Base-by-base conservation (phyloP, 2,329 filamentous ascomycete species). In the Acrodontium crateriforme region DNA sequence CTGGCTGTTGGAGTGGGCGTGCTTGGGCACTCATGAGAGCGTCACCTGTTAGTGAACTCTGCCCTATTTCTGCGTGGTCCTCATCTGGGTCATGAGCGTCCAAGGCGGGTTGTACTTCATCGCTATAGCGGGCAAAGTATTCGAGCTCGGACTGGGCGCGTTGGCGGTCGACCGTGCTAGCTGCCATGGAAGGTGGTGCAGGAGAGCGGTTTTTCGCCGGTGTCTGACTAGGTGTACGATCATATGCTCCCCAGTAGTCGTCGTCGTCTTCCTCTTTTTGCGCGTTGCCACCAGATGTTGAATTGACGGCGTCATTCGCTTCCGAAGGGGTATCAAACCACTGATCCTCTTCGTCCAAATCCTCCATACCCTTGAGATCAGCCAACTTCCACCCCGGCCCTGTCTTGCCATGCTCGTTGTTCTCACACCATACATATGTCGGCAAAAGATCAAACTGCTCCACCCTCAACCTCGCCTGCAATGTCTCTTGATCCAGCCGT, bases 31-130 rank as follows among this genome's bases (percentile, higher is more conserved):
- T n/a, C n/a, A n/a, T n/a, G 10, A 71, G 46, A 4, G 62, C 51
- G 32, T 70, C 56, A 14, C 69, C 69, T 24, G 64, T 60, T 17
- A 74, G 50, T 0, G 68, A 69, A 4, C 67, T 68, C 11, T 64
- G 54, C 23, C 59, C 52, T 7, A 48, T 39, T 2, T 62, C 46
- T 12, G 53, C 47, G 23, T 59, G 49, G 26, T 67, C 74, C 55
- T 83, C 78, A 42, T 83, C 77, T n/a, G 79, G 79, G 40, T 85
- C 79, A 49, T 85, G 74, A 31, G 71, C 72, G 52, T 87, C 81
- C 63, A 87, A 72, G 17, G 79, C 79, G 2, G 80, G 78, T 49
- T 87, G 80, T 6, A 87, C 78, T 37, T 70, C 63, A n/a, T 47
- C 45, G 42, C 78, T 74, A 50, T 89, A 87, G 47, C 77, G 73